phyloP scores from a whole-genome alignment of 495 filamentous ascomycete species.

The Aspergillus panamensis region DNA sequence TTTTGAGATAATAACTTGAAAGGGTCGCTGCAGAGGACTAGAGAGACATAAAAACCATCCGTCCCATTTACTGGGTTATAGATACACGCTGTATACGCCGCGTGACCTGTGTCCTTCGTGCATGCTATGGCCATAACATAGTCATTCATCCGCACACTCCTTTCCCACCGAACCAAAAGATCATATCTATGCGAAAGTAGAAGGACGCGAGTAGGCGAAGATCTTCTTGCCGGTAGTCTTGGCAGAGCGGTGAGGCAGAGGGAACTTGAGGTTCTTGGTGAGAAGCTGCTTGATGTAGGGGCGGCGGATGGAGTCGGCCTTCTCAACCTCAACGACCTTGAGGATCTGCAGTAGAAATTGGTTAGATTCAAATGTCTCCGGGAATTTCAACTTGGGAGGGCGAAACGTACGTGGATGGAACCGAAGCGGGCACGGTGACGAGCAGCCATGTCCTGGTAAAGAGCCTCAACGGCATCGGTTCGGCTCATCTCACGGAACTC shows the following conservation, averaged over 20 bases:
- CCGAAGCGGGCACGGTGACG: conserved; percentile 96
- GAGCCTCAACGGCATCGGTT: conserved; percentile 87
- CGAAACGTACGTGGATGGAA: conserved; percentile 83
- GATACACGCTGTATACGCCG: conserved; percentile 39
- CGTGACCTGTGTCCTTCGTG: conserved; percentile 44
- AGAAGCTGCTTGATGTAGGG: conserved; percentile 99
- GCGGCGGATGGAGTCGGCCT: conserved; percentile 86
- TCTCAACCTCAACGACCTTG: conserved; percentile 94
- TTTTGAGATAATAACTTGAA: conserved; percentile 42
- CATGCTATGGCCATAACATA: conserved; percentile 49
- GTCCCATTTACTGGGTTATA: conserved; percentile 34
- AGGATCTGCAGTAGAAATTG: conserved; percentile 66
- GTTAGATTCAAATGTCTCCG: conserved; percentile 6
- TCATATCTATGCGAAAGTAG: conserved; percentile 71
- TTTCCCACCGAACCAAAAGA: conserved; percentile 36
- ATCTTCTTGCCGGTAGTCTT: conserved; percentile 78
- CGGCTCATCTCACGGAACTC: conserved; percentile 98
- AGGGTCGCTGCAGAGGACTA: conserved; percentile 47
- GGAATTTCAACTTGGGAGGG: not conserved
- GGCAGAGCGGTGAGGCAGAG: conserved; percentile 90
- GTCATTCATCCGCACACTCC: conserved; percentile 49
- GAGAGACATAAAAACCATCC: conserved; percentile 43
- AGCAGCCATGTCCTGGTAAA: conserved; percentile 99
- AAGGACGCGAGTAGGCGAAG: conserved; percentile 85
- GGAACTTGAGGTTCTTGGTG: conserved; percentile 93